A percentile compares a stretch with the other conserved stretches of the same genome.
Evolutionary conservation across 345 rosid species (phyloP).

Genomic region (Ceriops zippeliana): DNA sequence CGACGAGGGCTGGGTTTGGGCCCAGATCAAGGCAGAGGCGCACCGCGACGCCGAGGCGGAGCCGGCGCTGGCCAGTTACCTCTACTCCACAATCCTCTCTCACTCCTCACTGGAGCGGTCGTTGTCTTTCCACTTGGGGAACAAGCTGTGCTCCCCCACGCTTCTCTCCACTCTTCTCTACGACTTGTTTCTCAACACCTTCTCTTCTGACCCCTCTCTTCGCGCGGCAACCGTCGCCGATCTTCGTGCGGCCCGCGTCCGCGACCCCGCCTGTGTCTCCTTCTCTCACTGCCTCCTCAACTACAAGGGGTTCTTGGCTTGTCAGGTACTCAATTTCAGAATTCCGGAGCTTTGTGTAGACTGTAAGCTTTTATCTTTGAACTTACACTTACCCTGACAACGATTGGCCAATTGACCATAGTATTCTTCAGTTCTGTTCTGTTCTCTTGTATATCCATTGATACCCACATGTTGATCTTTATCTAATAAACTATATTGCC

Average conservation of each 20-base stretch:
- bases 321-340: constrained; percentile 50
- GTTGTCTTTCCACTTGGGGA: constrained; percentile 82
- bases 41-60: constrained; percentile 88
- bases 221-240: constrained; percentile 88
- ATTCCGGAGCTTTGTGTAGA: background rate
- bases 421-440: background rate
- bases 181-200: constrained; percentile 82
- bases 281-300: constrained; percentile 97
- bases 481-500: background rate
- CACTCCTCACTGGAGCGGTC: constrained; percentile 90
- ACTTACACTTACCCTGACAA: background rate
- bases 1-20: constrained; percentile 73
- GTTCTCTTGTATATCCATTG: background rate
- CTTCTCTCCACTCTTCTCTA: constrained; percentile 88
- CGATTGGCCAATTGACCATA: background rate
- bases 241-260: constrained; percentile 75
- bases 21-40: constrained; percentile 86
- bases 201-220: constrained; percentile 69
- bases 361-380: too few species aligned
- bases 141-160: constrained; percentile 97
- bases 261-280: constrained; percentile 95
- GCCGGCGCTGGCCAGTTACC: constrained; percentile 94
- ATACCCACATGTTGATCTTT: background rate
- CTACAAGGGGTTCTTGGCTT: constrained; percentile 91
- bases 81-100: constrained; percentile 88